These are phyloP conservation scores for Plectranthus barbatus DNA, from an alignment of 257 asterid genomes.

Conservation along the genomic window DNA sequence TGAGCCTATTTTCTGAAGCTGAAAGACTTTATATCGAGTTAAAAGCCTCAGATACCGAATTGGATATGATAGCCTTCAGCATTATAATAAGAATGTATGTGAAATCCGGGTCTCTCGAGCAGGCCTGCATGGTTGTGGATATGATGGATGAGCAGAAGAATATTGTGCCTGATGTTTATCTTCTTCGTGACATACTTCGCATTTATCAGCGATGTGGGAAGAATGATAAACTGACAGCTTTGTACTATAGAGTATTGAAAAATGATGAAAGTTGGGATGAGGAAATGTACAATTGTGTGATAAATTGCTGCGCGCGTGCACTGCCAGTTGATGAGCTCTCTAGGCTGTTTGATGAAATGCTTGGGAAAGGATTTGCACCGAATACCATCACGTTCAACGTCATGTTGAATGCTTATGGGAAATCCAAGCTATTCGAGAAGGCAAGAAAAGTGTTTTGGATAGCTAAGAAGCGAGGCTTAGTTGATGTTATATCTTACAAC, in stretches of 20 bases:
- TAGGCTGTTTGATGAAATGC: conserved; percentile 77
- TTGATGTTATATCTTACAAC: conserved; percentile 73
- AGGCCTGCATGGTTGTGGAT: conserved; percentile 60
- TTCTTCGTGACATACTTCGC: conserved; percentile 82
- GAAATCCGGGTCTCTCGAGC: conserved; percentile 52
- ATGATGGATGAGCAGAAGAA: conserved; percentile 47
- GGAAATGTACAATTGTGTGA: conserved; percentile 85
- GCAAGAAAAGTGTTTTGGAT: conserved; percentile 59
- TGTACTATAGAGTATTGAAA: conserved; percentile 62
- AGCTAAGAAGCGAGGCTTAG: conserved; percentile 63
- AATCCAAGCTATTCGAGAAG: conserved; percentile 58
- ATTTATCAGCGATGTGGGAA: conserved; percentile 55
- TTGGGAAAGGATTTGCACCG: conserved; percentile 59
- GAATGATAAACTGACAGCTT: conserved; percentile 50
- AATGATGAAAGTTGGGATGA: conserved; percentile 61
- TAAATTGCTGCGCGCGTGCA: conserved; percentile 81
- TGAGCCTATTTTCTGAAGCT: conserved; percentile 47
- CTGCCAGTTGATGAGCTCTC: conserved; percentile 89
- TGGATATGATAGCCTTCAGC: conserved; percentile 79
- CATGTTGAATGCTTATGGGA: conserved; percentile 74
- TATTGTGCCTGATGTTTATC: conserved; percentile 73
- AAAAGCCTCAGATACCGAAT: conserved; percentile 34
- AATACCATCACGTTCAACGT: conserved; percentile 63
- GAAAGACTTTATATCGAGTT: conserved; percentile 51
- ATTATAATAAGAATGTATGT: conserved; percentile 64